Base-by-base conservation (phyloP, 129 eudicot genomes). In the Ambrosia trifida region DNA sequence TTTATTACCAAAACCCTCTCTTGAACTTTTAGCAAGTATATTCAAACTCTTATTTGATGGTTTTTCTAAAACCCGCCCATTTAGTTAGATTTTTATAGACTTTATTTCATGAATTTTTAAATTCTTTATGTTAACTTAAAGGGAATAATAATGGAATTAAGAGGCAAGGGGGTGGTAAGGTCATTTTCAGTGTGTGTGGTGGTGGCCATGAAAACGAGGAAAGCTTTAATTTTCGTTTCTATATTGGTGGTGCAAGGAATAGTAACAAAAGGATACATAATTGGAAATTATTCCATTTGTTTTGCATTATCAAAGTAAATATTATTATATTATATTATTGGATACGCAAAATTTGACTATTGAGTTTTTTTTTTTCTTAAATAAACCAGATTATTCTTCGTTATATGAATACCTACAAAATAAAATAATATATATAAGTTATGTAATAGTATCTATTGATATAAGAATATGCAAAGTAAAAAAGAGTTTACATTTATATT, bases 181-280 rank as follows among this genome's bases (percentile, higher is more conserved):
- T 78, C 81, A 71, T 65, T 70, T 70, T 78, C 81, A 65, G 67
- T 52, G 63, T 70, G 30, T 53, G 54, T 54, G n/a, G 67, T 78
- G 81, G 81, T 41, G 7, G 77, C 81, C 77, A 63, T 78, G 81
- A 78, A 77, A 77, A 77, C 76, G 75, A 77, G 76, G 72, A 69
- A 52, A 78, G 72, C 72, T 78, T 78, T 63, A 16, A 43, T 63
- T 63, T 78, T 70, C 61, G 77, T 53, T 70, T 70, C 50, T 70
- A 63, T 31, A 33, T 70, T 53, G 72, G 30, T 61, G 76, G 60
- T 63, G 54, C 53, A 31, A 47, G 59, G 66, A 61, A 58, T 61
- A 50, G 35, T 65, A 64, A 64, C 72, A 74, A 66, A 64, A 10
- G 65, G 45, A 51, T 63, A 63, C n/a, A 62, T 62, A 35, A 46